Base-by-base conservation (phyloP, 2,329 filamentous ascomycete genomes). In the Talaromyces marneffei region DNA sequence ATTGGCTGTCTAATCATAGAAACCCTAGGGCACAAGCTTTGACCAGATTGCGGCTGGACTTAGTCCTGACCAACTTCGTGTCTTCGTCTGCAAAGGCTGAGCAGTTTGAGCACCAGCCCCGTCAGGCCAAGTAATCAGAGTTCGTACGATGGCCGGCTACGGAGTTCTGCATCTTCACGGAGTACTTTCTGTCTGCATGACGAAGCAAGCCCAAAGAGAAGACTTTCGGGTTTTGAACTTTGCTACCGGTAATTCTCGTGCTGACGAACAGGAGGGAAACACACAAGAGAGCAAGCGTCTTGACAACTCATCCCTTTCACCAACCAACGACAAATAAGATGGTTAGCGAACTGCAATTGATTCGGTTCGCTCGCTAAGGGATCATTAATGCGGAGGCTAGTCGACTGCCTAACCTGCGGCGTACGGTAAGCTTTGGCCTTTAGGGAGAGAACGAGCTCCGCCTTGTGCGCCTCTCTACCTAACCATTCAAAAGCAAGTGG, bases 1-100 rank as follows among this genome's bases (percentile, higher is more conserved):
- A 52, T 52, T 52, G 48, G 48, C 48, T 52, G 29, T 52, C 48
- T 52, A 52, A 33, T 52, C n/a, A 52, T 52, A 52, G 48, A 52
- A 52, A 29, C 18, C 20, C 35, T 52, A 50, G 48, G 48, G 48
- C 29, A 52, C 10, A 52, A 20, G 48, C 48, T 35, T 52, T 29
- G 48, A 35, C 27, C 29, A 50, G 27, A 12, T 7, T 31, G 27
- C 27, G 46, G 46, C 46, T 50, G 46, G 44, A 50, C 46, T 52
- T 52, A 35, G 48, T 29, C 48, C 48, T 52, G 35, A 52, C 4
- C n/a, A n/a, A n/a, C n/a, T n/a, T n/a, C n/a, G n/a, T n/a, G n/a
- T n/a, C n/a, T 20, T 18, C n/a, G 14, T 20, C n/a, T 12, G n/a
- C 48, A 52, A 52, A 52, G 29, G 48, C 48, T 52, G 48, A 52